Evolutionary conservation across 2,329 filamentous ascomycete species (phyloP), one percentile per base, ranked within the genome.

Genomic region (Diplodia seriata): DNA sequence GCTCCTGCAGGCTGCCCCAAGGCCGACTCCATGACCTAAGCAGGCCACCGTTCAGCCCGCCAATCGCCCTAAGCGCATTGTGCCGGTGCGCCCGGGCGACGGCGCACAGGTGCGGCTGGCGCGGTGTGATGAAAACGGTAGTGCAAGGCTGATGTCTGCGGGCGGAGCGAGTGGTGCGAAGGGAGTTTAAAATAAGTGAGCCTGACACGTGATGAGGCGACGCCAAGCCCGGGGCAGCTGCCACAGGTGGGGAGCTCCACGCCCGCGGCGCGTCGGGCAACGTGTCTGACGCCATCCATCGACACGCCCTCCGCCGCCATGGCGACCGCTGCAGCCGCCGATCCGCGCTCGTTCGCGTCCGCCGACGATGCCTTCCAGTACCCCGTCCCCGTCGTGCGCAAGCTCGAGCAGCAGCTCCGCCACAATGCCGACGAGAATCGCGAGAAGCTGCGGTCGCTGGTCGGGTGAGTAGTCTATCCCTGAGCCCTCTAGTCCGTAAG

Each of bases 311-410:
- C 43, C 43, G 50, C 40, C 56, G 43, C 15, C 50, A 8, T 87
- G 85, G 79, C 85, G n/a, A 78, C 79, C 40, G 85, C 43, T n/a
- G 59, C 87, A 72, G 82, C 82, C 38, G 85, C 86, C 47, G 86
- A 90, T 73, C 82, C 86, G 18, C 80, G 83, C 70, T 81, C 80
- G 66, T 81, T 90, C 69, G 80, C 84, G 70, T 83, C 83, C 74
- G 90, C 88, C 88, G 85, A 90, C 74, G 87, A 90, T 81, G 88
- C 88, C 47, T 90, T 91, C 75, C 84, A 89, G 73, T 85, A 89
- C 73, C 86, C 88, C 1, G 83, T 90, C 59, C 87, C 88, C 7
- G 83, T 85, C 36, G 86, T 89, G 57, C 85, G 87, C 43, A 85
- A 84, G 70, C 82, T 90, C 74, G 87, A 90, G 77, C 85, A 86